phyloP scores from a whole-genome alignment of 2,329 filamentous ascomycete genomes.

The Metarhizium robertsii region DNA sequence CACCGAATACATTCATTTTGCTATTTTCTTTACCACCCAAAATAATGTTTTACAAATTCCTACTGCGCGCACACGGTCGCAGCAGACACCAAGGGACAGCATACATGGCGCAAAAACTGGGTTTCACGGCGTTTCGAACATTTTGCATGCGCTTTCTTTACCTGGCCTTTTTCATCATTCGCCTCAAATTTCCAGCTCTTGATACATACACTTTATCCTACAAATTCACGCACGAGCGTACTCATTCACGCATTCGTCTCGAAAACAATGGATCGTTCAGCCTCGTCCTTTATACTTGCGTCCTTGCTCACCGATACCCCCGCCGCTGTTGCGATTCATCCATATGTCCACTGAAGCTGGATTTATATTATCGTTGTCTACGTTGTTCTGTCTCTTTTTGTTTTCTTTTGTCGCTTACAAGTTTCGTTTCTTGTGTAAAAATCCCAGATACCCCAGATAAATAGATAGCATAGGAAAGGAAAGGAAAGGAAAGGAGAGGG shows the following conservation, averaged over 20 bases:
- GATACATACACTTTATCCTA: background rate
- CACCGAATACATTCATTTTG: background rate
- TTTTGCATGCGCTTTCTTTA: background rate
- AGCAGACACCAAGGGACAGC: background rate
- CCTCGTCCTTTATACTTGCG: background rate
- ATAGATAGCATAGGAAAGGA: background rate
- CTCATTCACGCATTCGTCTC: background rate
- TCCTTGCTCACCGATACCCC: background rate
- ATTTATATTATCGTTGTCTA: background rate
- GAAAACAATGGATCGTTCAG: background rate
- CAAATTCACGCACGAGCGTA: background rate
- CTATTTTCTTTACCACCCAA: background rate
- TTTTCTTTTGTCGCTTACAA: background rate
- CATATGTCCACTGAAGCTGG: background rate
- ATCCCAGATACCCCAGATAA: constrained; percentile 5
- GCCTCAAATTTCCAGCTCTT: background rate
- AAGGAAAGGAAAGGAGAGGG: no score
- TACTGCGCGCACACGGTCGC: constrained; percentile 3
- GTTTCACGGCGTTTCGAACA: background rate
- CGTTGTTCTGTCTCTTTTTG: background rate
- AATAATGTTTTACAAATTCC: background rate
- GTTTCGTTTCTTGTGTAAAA: background rate
- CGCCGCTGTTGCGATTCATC: background rate
- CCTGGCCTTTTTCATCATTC: background rate
- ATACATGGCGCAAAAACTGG: background rate